Evolutionary conservation across 768 basidiomycete genomes (phyloP).

Genomic region (Podaxis carcinomalis): DNA sequence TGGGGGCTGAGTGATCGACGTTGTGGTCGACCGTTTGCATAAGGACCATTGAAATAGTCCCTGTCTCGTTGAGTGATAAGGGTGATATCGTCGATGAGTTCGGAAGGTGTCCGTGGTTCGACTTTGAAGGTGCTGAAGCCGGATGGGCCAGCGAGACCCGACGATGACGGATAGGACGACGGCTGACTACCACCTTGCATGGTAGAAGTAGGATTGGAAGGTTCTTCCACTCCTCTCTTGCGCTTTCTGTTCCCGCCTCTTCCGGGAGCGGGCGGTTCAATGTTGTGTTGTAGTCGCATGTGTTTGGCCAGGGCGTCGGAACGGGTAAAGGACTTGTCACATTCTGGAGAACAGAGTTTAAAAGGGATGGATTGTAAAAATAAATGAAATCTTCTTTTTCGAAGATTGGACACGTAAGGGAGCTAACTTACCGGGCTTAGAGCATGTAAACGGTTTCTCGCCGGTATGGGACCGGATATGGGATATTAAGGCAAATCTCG

Average conservation of each 20-base stretch:
- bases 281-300: constrained; percentile 84
- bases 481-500: constrained; percentile 85
- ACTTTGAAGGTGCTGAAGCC: constrained; percentile 63
- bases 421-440: constrained; percentile 59
- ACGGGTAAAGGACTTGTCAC: constrained; percentile 92
- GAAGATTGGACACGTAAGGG: constrained; percentile 9
- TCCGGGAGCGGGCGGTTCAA: constrained; percentile 67
- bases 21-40: constrained; percentile 16
- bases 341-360: constrained; percentile 49
- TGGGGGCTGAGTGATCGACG: constrained; percentile 6
- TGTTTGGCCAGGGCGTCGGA: constrained; percentile 93
- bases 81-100: constrained; percentile 28
- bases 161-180: neutral
- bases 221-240: constrained; percentile 50
- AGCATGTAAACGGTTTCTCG: constrained; percentile 88
- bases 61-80: constrained; percentile 22
- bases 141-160: constrained; percentile 11
- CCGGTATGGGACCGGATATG: constrained; percentile 92
- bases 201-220: constrained; percentile 13
- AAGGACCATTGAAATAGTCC: constrained; percentile 14
- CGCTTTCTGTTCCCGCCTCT: constrained; percentile 69
- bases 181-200: constrained; percentile 4
- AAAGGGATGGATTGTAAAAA: constrained; percentile 7
- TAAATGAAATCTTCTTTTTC: constrained; percentile 10
- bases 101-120: constrained; percentile 44